phyloP scores from a whole-genome alignment of 495 filamentous ascomycete species.

The Cercophora newfieldiana region DNA sequence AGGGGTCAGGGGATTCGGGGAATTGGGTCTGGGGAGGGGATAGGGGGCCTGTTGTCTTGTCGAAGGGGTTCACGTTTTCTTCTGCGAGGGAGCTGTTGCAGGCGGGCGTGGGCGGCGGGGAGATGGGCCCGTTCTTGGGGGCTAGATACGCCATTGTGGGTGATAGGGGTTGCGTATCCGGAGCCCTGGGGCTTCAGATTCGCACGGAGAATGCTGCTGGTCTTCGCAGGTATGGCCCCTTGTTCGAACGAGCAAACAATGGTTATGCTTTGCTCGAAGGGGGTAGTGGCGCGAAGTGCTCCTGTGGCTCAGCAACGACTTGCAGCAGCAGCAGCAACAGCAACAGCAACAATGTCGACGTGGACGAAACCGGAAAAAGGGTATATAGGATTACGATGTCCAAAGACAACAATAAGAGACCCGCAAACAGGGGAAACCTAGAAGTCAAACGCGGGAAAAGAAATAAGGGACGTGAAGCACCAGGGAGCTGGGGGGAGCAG shows the following conservation, averaged over 20 bases:
- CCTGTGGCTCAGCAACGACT: too few relatives aligned
- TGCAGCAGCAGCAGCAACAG: neutral
- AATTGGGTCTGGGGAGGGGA: slow-evolving; percentile 2
- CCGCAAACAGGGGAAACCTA: neutral
- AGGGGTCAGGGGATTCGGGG: slow-evolving; percentile 19
- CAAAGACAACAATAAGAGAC: neutral
- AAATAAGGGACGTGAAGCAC: neutral
- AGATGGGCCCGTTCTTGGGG: slow-evolving; percentile 2
- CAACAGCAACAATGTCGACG: too few relatives aligned
- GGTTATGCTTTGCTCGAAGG: neutral
- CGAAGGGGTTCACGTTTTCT: neutral
- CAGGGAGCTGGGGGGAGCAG: neutral
- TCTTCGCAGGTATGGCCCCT: neutral
- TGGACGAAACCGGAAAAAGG: neutral
- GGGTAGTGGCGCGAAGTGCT: neutral
- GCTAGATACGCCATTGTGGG: slow-evolving; percentile 14
- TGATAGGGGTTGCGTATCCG: neutral
- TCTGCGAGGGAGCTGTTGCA: slow-evolving; percentile 13
- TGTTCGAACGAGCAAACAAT: neutral
- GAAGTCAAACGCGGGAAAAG: neutral
- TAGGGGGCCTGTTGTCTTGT: neutral
- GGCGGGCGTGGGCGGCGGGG: slow-evolving; percentile 32
- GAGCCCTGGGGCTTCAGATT: neutral
- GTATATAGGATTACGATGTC: neutral
- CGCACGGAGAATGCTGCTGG: neutral